phyloP scores from a whole-genome alignment of 2,329 filamentous ascomycete species.

The Harringtonia aguacate region DNA sequence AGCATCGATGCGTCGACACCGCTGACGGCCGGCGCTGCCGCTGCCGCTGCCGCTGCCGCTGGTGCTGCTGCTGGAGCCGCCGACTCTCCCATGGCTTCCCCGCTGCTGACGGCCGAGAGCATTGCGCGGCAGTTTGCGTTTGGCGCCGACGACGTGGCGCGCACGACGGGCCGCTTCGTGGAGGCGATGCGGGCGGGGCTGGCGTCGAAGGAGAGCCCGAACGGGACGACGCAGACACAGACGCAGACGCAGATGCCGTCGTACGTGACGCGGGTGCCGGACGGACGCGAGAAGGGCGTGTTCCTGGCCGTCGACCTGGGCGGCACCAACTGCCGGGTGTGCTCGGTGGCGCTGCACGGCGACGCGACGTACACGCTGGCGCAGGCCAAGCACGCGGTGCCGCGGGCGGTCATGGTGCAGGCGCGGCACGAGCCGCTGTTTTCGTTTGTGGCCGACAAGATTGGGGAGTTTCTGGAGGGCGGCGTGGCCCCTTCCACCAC shows the following conservation, averaged over 20 bases:
- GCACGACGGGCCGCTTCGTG: background rate
- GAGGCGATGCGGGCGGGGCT: background rate
- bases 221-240: no score
- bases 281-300: constrained; percentile 91
- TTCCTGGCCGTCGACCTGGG: constrained; percentile 94
- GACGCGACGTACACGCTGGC: constrained; percentile 89
- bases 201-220: no score
- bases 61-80: no score
- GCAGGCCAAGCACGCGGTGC: constrained; percentile 85
- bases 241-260: constrained; percentile 66
- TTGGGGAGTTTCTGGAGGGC: constrained; percentile 74
- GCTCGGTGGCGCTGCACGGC: constrained; percentile 83
- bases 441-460: constrained; percentile 81
- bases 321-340: constrained; percentile 95
- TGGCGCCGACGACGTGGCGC: no score
- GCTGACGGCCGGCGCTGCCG: no score
- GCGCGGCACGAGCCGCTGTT: constrained; percentile 80
- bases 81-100: no score
- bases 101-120: no score
- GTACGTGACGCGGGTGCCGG: constrained; percentile 87
- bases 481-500: constrained; percentile 24
- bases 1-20: no score
- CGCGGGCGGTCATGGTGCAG: constrained; percentile 78
- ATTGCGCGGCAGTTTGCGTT: no score
- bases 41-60: no score